Evolutionary conservation across 2,329 filamentous ascomycete genomes (phyloP), one percentile per base, ranked within the genome.

Genomic region (Claviceps sp.): DNA sequence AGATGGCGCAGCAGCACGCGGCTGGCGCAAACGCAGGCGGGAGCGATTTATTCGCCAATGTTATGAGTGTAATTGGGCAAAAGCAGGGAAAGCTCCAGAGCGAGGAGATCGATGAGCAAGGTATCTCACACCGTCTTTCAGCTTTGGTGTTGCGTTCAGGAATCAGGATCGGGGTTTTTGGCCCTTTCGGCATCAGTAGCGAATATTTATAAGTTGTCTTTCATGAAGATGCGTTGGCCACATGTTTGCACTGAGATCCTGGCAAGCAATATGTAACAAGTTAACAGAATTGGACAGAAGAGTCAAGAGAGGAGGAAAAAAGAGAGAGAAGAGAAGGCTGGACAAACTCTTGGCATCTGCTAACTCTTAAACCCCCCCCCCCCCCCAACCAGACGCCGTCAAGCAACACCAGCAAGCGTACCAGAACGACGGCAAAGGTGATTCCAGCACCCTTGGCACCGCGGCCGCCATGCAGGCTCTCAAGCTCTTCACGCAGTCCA

Each of bases 401-500:
- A 73, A 78, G 58, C 79, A 85, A 58, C 88, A 96, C 71, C 77
- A 89, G 70, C 76, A 85, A 53, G 79, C 84, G 61, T 95, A 89
- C 63, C 71, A 73, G 17, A 68, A 73, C 26, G 67, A 73, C 51
- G 66, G 71, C 37, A 64, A 69, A 56, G 66, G 68, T 58, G 72
- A 77, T 52, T 70, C 74, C 48, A 67, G 66, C 56, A 74, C 68
- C 62, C 80, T 79, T 67, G 86, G 90, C 61, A 70, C 75, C 60
- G 83, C 90, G 50, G 86, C 87, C 54, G 88, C 86, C 17, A 82
- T 90, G 78, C 83, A 90, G 66, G 86, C 86, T 0, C 66, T 90
- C 57, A 89, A 90, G 73, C 79, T 84, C 73, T 95, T 95, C 68
- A 80, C 76, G 39, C 73, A 77, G 47, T 76, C 80, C 22, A 66